Evolutionary conservation across 2,329 filamentous ascomycete genomes (phyloP), one percentile per base, ranked within the genome.

Genomic region (Spiromastix sp.): DNA sequence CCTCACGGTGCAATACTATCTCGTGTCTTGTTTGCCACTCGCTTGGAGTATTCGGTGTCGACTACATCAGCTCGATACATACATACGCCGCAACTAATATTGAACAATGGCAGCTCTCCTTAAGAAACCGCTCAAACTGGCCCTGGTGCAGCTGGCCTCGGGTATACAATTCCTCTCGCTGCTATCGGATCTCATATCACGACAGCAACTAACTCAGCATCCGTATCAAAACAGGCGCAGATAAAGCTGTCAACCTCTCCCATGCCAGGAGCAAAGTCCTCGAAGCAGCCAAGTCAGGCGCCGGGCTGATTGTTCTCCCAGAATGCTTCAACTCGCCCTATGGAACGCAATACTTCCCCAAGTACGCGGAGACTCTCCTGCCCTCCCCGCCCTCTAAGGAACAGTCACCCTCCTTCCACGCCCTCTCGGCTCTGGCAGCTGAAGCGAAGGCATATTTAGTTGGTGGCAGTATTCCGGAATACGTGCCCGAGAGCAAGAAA

Each of bases 241-340:
- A 94, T 67, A 98, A 98, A 67, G 56, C 77, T 8, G 72, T 72
- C 46, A 98, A 98, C 63, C 84, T 98, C 43, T 56, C 71, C 15
- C 80, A 80, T 56, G 89, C 91, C 9, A 80, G 83, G 38, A 69
- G 71, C 28, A 87, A 91, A 56, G 86, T 96, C 39, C 72, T 85
- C 43, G 79, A 85, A 57, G 89, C 91, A 4, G 80, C 85, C 16
- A 60, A 67, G 17, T 66, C 66, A 3, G 89, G 89, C 47, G 85
- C 89, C 41, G 77, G 82, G 38, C 77, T 98, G 40, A 79, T 96
- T 45, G 85, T 96, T 21, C 74, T 98, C 12, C 91, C 91, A 22
- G 91, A 98, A 67, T 98, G 91, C 71, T 98, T 98, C 77, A 98
- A 98, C 68, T 93, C 84, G 27, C 91, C 91, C 6, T 98, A 98